A percentile compares a stretch with the other conserved stretches of the same genome.
These are phyloP conservation scores for Coemansia reversa DNA, from an alignment of 192 early-diverging fungal species.

Conservation along the genomic window DNA sequence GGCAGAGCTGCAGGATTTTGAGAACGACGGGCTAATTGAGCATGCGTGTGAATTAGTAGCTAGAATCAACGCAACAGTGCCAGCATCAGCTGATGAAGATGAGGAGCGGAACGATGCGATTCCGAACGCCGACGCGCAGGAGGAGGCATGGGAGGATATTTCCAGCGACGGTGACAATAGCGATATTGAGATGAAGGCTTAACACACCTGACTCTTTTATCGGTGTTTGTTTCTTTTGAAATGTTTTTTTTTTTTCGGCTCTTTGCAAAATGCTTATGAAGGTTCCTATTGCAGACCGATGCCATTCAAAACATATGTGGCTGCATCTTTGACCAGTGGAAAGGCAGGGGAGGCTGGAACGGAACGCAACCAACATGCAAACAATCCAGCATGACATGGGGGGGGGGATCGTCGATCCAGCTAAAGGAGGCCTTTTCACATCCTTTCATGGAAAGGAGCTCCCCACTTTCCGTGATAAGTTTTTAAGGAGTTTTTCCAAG, in stretches of 20 bases:
- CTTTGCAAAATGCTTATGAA: not conserved
- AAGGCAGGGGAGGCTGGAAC: not conserved
- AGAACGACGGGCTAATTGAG: conserved; percentile 66
- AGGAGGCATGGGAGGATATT: conserved; percentile 57
- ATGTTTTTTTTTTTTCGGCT: not conserved
- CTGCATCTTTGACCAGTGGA: not conserved
- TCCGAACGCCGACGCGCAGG: conserved; percentile 23
- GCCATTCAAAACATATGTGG: not conserved
- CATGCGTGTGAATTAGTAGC: conserved; percentile 70
- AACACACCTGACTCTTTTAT: not conserved
- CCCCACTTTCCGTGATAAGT: not conserved
- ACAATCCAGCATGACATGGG: not conserved
- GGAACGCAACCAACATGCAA: not conserved
- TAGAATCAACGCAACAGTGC: conserved; percentile 58
- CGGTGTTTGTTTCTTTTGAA: conserved; percentile 1
- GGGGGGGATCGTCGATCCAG: not conserved
- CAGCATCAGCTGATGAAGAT: conserved; percentile 45
- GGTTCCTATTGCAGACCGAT: not conserved
- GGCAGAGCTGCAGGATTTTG: conserved; percentile 59
- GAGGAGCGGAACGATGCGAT: conserved; percentile 53
- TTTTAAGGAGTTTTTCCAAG: not conserved
- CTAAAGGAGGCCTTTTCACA: conserved; percentile 3
- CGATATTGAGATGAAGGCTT: conserved; percentile 49
- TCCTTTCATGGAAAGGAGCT: not conserved
- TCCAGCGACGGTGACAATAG: conserved; percentile 48